Evolutionary conservation across 257 asterid species (phyloP).

Genomic region (Parsonsia alboflavescens): DNA sequence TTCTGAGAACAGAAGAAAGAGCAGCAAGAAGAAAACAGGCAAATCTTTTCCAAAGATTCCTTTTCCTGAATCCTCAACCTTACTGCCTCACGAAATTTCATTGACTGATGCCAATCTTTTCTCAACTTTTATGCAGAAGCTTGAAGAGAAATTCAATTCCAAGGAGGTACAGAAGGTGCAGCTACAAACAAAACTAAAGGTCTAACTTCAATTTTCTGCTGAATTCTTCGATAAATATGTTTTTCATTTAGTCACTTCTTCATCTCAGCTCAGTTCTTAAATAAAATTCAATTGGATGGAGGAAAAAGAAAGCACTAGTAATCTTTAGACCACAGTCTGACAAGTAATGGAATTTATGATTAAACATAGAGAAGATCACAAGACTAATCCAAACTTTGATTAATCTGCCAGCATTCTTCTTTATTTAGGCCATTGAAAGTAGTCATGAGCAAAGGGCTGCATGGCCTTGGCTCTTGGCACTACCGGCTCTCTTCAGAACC

Average conservation of each 20-base stretch:
- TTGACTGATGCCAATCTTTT: neutral
- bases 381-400: neutral
- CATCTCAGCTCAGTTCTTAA: neutral
- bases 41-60: slow-evolving; percentile 9
- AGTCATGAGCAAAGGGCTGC: neutral
- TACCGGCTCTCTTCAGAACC: neutral
- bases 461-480: neutral
- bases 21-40: slow-evolving; percentile 90
- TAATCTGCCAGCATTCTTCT: neutral
- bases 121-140: slow-evolving; percentile 56
- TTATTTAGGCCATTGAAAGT: neutral
- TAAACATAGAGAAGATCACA: neutral
- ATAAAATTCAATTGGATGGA: neutral
- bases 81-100: slow-evolving; percentile 1
- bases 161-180: slow-evolving; percentile 52
- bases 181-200: slow-evolving; percentile 62
- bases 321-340: neutral
- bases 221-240: neutral
- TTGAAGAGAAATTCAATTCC: slow-evolving; percentile 76
- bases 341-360: neutral
- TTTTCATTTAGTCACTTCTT: neutral
- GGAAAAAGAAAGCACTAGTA: neutral
- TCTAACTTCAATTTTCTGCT: slow-evolving; percentile 13
- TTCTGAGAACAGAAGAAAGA: slow-evolving; percentile 76
- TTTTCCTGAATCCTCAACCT: slow-evolving; percentile 2